Evolutionary conservation across 768 basidiomycete genomes (phyloP).

Genomic region (Kwoniella newhampshirensis): DNA sequence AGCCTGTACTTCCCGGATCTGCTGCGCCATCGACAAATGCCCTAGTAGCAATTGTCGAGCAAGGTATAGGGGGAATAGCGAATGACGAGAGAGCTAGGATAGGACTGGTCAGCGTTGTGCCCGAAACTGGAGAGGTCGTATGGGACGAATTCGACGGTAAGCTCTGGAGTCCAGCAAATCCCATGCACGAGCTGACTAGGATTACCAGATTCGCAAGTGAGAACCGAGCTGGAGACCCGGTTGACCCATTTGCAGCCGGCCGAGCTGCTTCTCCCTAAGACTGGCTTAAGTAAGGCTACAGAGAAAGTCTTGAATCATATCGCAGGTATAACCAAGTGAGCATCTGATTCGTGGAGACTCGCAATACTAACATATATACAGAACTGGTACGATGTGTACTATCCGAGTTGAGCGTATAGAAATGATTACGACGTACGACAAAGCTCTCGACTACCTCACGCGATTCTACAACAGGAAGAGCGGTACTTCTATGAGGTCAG

Average conservation of each 20-base stretch:
- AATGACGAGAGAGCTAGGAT: constrained; percentile 60
- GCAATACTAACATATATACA: constrained; percentile 3
- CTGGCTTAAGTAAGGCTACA: constrained; percentile 66
- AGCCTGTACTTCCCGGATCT: constrained; percentile 51
- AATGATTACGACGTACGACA: constrained; percentile 62
- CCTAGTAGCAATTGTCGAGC: constrained; percentile 73
- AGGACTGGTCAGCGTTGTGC: constrained; percentile 74
- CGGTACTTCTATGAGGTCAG: constrained; percentile 7
- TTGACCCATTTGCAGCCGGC: constrained; percentile 79
- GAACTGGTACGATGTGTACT: constrained; percentile 21
- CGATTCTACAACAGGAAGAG: constrained; percentile 28
- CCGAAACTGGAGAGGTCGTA: constrained; percentile 85
- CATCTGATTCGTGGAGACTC: not conserved
- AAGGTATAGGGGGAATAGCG: constrained; percentile 55
- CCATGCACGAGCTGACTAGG: not conserved
- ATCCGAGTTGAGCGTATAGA: constrained; percentile 67
- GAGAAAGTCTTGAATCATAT: constrained; percentile 74
- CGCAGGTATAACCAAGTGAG: constrained; percentile 59
- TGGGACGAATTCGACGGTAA: constrained; percentile 88
- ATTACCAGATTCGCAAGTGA: constrained; percentile 69
- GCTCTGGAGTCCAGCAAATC: too few species aligned
- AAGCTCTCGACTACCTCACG: constrained; percentile 62
- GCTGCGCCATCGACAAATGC: constrained; percentile 62
- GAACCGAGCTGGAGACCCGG: constrained; percentile 85
- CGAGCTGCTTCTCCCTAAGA: constrained; percentile 69